Evolutionary conservation across 2,329 filamentous ascomycete species (phyloP).

Genomic region (Dactylellina parvicollis): DNA sequence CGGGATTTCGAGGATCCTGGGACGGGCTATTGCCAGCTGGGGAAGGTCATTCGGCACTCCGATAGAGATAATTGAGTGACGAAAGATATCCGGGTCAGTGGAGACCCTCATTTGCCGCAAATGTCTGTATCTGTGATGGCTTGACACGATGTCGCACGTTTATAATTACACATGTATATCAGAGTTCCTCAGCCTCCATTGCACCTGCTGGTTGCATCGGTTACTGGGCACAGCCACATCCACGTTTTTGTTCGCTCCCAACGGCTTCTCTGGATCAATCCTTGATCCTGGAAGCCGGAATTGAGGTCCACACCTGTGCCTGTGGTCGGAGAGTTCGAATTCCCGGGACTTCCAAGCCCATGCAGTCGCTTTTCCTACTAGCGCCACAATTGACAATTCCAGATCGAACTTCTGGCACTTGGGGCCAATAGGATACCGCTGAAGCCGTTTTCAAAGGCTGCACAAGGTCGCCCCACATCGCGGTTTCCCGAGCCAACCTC

Average conservation of each 20-base stretch:
- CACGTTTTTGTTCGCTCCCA: conserved; percentile 34
- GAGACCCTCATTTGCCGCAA: background rate
- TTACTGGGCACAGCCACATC: conserved; percentile 51
- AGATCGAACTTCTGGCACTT: conserved; percentile 14
- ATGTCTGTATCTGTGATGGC: conserved; percentile 13
- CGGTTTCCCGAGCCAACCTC: conserved; percentile 35
- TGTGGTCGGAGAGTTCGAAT: conserved; percentile 34
- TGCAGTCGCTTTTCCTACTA: conserved; percentile 28
- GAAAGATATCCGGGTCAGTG: background rate
- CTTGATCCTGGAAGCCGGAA: conserved; percentile 51
- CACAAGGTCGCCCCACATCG: conserved; percentile 42
- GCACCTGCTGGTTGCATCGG: conserved; percentile 30
- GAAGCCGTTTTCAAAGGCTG: conserved; percentile 25
- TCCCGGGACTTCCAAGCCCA: conserved; percentile 43
- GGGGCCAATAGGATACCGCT: conserved; percentile 38
- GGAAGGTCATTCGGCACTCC: background rate
- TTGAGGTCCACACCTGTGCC: conserved; percentile 32
- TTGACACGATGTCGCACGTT: conserved; percentile 35
- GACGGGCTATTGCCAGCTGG: background rate
- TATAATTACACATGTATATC: background rate
- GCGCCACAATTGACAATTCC: conserved; percentile 42
- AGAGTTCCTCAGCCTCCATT: conserved; percentile 37
- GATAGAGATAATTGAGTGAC: background rate
- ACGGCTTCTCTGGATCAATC: conserved; percentile 13
- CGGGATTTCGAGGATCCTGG: conserved; percentile 3